Percentiles rank a stretch among this genome's conserved stretches.
Evolutionary conservation across 108 stramenopile species (phyloP).

Genomic region (Nannochloropsis oceanica): DNA sequence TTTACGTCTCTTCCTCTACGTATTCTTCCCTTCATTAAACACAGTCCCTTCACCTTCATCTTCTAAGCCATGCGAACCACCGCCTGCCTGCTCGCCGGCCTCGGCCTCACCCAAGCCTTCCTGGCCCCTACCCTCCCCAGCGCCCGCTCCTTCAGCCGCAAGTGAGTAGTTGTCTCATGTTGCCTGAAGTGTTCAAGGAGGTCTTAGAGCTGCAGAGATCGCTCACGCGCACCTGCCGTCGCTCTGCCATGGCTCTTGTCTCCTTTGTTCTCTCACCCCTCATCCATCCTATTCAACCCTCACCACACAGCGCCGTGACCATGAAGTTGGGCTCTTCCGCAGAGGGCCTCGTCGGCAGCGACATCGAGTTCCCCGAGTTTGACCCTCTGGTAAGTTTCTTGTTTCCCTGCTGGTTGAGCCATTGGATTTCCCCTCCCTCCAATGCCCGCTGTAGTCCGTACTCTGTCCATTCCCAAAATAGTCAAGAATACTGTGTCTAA

Average conservation of each 20-base stretch:
- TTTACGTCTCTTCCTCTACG: not conserved
- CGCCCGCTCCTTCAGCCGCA: not conserved
- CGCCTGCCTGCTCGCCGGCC: not conserved
- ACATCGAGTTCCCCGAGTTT: constrained; percentile 24
- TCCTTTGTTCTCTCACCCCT: not conserved
- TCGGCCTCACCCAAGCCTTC: not conserved
- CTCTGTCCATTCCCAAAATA: no score
- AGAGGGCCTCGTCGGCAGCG: constrained; percentile 22
- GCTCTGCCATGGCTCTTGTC: not conserved
- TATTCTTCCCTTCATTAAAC: not conserved
- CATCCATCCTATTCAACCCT: not conserved
- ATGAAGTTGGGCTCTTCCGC: constrained; percentile 3
- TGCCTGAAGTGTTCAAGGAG: not conserved
- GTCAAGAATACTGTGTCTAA: no score
- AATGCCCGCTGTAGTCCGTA: not conserved
- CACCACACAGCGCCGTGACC: not conserved
- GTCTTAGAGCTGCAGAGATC: not conserved
- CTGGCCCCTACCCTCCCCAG: not conserved
- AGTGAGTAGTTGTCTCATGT: not conserved
- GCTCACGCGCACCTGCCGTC: not conserved
- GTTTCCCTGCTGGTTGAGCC: no score
- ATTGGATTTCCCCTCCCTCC: not conserved
- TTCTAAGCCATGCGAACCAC: not conserved
- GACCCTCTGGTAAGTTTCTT: constrained; percentile 16
- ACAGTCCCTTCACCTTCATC: not conserved